These are phyloP conservation scores for Pseudogymnoascus sp. DNA, from an alignment of 2,329 filamentous ascomycete species.

Conservation along the genomic window DNA sequence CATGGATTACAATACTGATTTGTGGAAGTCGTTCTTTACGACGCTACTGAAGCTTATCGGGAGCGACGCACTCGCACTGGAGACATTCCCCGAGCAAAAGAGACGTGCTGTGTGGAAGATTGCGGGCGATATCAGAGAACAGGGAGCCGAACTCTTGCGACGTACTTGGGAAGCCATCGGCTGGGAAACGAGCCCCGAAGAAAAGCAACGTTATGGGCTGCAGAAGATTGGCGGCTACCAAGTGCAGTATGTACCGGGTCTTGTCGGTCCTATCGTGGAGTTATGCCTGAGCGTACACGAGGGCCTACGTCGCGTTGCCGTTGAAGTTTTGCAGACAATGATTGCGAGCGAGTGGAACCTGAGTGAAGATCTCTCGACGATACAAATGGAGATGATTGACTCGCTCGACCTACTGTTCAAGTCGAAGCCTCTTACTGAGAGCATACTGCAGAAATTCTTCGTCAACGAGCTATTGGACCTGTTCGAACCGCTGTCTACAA, in stretches of 20 bases:
- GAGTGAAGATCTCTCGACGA: slow-evolving; percentile 81
- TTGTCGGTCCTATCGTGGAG: slow-evolving; percentile 87
- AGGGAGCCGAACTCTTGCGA: slow-evolving; percentile 78
- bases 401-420: slow-evolving; percentile 88
- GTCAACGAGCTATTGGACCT: slow-evolving; percentile 74
- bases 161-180: slow-evolving; percentile 92
- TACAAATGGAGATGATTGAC: slow-evolving; percentile 95
- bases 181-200: slow-evolving; percentile 83
- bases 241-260: slow-evolving; percentile 90
- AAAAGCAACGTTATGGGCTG: slow-evolving; percentile 68
- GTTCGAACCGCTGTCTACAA: slow-evolving; percentile 63
- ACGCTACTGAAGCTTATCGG: slow-evolving; percentile 83
- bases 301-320: slow-evolving; percentile 78
- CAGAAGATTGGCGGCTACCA: slow-evolving; percentile 90
- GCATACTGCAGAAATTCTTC: slow-evolving; percentile 85
- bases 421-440: slow-evolving; percentile 78
- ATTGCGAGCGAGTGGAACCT: slow-evolving; percentile 97
- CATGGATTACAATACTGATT: slow-evolving; percentile 71
- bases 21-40: slow-evolving; percentile 91
- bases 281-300: slow-evolving; percentile 94
- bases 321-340: slow-evolving; percentile 94
- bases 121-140: slow-evolving; percentile 87
- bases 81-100: slow-evolving; percentile 97
- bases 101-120: slow-evolving; percentile 97
- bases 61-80: slow-evolving; percentile 79